phyloP scores from a whole-genome alignment of 2,329 filamentous ascomycete genomes.

The Diaporthe sp. region DNA sequence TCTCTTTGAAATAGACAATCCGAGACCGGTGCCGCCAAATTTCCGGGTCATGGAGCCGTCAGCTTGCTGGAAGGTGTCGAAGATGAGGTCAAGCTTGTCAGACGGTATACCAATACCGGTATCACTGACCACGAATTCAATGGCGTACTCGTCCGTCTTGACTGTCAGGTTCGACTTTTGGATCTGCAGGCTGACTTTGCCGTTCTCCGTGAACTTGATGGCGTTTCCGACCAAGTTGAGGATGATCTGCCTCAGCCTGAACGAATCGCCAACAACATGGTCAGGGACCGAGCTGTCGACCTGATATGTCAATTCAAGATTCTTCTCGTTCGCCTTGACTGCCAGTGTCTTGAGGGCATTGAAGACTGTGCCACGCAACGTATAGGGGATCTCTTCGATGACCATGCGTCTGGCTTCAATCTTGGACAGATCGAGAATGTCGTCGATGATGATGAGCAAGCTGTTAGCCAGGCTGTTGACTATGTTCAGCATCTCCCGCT shows the following conservation, averaged over 20 bases:
- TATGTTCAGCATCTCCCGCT: slow-evolving; percentile 98
- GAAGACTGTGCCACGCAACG: slow-evolving; percentile 92
- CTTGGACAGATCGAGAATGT: slow-evolving; percentile 79
- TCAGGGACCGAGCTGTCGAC: slow-evolving; percentile 95
- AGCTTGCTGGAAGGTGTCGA: slow-evolving; percentile 98
- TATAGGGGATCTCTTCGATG: slow-evolving; percentile 97
- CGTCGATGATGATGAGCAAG: slow-evolving; percentile 94
- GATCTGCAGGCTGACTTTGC: slow-evolving; percentile 95
- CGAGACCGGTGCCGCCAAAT: slow-evolving; percentile 94
- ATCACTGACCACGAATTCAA: slow-evolving; percentile 95
- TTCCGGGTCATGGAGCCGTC: slow-evolving; percentile 96
- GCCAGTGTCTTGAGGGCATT: slow-evolving; percentile 96
- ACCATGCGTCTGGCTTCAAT: slow-evolving; percentile 98
- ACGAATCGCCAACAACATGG: slow-evolving; percentile 95
- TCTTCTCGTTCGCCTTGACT: slow-evolving; percentile 97
- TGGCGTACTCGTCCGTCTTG: slow-evolving; percentile 84
- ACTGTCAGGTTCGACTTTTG: slow-evolving; percentile 71
- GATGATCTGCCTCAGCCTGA: slow-evolving; percentile 95
- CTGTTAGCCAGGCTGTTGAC: slow-evolving; percentile 97
- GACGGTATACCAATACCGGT: slow-evolving; percentile 96
- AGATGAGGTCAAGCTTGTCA: slow-evolving; percentile 96
- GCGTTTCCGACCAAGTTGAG: slow-evolving; percentile 97
- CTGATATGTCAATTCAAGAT: slow-evolving; percentile 90
- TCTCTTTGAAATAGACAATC: slow-evolving; percentile 93
- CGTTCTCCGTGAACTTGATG: slow-evolving; percentile 98